Evolutionary conservation across 768 basidiomycete genomes (phyloP).

Genomic region (Mycena vulgaris): DNA sequence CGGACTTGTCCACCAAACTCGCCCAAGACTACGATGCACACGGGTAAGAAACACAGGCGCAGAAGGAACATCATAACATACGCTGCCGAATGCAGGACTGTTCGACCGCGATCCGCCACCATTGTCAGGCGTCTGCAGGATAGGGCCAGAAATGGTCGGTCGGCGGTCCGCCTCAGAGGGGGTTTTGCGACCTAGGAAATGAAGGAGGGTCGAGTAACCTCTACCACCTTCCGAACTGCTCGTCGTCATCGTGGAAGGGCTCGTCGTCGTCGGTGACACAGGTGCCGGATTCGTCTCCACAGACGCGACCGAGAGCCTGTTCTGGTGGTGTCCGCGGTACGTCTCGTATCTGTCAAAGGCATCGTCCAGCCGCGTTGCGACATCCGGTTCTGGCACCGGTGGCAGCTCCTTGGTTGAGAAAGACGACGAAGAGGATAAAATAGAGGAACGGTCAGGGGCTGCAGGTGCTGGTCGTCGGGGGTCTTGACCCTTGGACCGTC

Average conservation of each 20-base stretch:
- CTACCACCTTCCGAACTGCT: constrained; percentile 48
- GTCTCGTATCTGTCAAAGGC: constrained; percentile 93
- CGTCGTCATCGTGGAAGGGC: constrained; percentile 35
- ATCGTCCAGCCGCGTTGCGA: constrained; percentile 73
- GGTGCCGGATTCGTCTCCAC: constrained; percentile 59
- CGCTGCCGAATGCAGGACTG: constrained; percentile 80
- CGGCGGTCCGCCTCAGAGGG: constrained; percentile 57
- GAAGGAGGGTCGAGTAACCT: constrained; percentile 67
- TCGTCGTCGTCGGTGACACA: constrained; percentile 60
- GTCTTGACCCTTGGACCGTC: constrained; percentile 42
- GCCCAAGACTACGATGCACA: constrained; percentile 82
- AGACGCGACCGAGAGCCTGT: constrained; percentile 78
- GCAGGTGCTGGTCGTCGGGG: constrained; percentile 67
- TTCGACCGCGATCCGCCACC: constrained; percentile 55
- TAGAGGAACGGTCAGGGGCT: constrained; percentile 47
- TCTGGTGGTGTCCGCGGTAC: constrained; percentile 71
- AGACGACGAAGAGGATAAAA: constrained; percentile 47
- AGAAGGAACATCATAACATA: constrained; percentile 49
- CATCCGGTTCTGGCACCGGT: constrained; percentile 57
- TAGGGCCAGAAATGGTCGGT: constrained; percentile 80
- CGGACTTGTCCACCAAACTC: constrained; percentile 89
- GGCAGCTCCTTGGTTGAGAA: constrained; percentile 67
- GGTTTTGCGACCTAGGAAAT: constrained; percentile 77
- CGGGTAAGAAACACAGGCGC: constrained; percentile 16
- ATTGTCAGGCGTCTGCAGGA: constrained; percentile 55